Percentiles rank a stretch among this genome's conserved stretches.
Evolutionary conservation across 2,329 filamentous ascomycete species (phyloP).

Genomic region (Fusarium domesticum): DNA sequence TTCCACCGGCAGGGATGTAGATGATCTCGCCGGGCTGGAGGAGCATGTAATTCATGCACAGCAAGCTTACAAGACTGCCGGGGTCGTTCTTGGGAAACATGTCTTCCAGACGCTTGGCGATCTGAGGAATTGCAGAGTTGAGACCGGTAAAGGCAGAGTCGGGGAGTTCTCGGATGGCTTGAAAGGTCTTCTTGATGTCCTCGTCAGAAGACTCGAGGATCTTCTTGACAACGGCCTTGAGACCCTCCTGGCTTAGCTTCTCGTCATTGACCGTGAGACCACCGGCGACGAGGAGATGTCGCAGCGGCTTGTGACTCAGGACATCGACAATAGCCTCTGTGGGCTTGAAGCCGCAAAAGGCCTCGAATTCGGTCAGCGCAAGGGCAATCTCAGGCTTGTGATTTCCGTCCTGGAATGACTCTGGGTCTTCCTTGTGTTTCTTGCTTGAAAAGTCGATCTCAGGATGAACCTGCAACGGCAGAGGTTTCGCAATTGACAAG

Average conservation of each 20-base stretch:
- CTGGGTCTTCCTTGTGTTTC: slow-evolving; percentile 61
- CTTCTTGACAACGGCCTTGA: slow-evolving; percentile 52
- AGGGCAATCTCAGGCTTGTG: slow-evolving; percentile 80
- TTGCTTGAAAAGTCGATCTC: slow-evolving; percentile 64
- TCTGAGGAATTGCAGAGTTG: slow-evolving; percentile 58
- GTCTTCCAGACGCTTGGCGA: slow-evolving; percentile 60
- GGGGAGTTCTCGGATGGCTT: slow-evolving; percentile 34
- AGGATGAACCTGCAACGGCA: slow-evolving; percentile 73
- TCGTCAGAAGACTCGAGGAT: slow-evolving; percentile 51
- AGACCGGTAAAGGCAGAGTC: slow-evolving; percentile 45
- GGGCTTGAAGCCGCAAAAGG: slow-evolving; percentile 73
- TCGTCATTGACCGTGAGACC: slow-evolving; percentile 13
- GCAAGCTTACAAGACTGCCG: slow-evolving; percentile 64
- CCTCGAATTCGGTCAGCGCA: slow-evolving; percentile 68
- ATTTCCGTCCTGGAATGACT: slow-evolving; percentile 67
- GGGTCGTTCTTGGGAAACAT: slow-evolving; percentile 65
- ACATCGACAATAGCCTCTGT: slow-evolving; percentile 56
- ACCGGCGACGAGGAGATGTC: slow-evolving; percentile 19
- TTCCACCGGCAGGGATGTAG: slow-evolving; percentile 70
- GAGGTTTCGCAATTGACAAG: slow-evolving; percentile 70
- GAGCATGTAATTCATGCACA: slow-evolving; percentile 72
- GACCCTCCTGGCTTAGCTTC: slow-evolving; percentile 48
- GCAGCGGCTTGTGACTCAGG: slow-evolving; percentile 45
- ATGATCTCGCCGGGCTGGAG: slow-evolving; percentile 64
- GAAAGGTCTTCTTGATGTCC: slow-evolving; percentile 22